These are phyloP conservation scores for Vaccinium corymbosum DNA, from an alignment of 148 eudicot genomes.

Conservation along the genomic window DNA sequence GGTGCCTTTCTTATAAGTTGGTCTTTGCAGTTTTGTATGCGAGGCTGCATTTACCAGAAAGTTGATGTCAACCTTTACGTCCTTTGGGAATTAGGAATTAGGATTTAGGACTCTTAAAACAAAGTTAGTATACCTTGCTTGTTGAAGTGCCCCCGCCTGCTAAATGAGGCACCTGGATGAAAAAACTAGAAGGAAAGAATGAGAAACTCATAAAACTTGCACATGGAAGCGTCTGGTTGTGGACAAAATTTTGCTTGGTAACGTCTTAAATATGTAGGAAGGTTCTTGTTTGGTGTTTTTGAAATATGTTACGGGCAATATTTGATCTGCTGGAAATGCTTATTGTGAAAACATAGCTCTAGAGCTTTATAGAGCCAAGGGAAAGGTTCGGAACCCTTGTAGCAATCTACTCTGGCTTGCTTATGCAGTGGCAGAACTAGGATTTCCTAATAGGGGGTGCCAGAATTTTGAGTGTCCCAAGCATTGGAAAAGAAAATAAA, in stretches of 20 bases:
- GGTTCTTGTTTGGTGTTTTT: neutral
- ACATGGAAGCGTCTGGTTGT: neutral
- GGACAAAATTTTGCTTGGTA: no score
- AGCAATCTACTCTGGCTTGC: neutral
- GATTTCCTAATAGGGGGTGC: no score
- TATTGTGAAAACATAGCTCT: neutral
- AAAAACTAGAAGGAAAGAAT: neutral
- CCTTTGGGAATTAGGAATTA: neutral
- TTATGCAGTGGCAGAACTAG: neutral
- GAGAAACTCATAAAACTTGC: neutral
- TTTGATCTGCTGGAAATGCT: neutral
- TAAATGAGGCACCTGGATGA: neutral
- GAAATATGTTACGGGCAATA: neutral
- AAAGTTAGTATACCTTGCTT: neutral
- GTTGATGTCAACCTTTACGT: neutral
- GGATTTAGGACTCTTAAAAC: neutral
- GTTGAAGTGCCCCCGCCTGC: neutral
- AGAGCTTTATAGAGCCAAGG: neutral
- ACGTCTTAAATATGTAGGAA: neutral
- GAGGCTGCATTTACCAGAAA: constrained; percentile 7
- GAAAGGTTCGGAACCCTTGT: no score
- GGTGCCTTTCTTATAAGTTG: neutral
- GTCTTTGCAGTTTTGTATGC: neutral
- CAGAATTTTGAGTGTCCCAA: no score
- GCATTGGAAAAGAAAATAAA: no score